Percentiles rank a stretch among this genome's conserved stretches.
phyloP scores from a whole-genome alignment of 768 basidiomycete genomes.

The Amanita brunnescens region DNA sequence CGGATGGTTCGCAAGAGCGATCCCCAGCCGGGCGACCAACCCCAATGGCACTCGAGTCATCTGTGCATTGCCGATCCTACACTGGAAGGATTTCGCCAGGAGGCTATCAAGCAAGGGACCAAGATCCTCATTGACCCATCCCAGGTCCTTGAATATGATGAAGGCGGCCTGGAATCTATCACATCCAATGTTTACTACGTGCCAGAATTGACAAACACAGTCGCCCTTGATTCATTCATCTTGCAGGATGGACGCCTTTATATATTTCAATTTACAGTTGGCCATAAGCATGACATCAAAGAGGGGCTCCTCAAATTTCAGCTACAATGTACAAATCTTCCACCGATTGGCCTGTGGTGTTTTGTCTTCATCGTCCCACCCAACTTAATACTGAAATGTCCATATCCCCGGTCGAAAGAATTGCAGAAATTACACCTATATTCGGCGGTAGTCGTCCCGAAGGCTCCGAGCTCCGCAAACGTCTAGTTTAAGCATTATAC shows the following conservation, averaged over 20 bases:
- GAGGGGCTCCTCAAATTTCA: not conserved
- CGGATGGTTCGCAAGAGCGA: not conserved
- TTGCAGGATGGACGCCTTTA: not conserved
- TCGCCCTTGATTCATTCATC: not conserved
- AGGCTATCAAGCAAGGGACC: conserved; percentile 3
- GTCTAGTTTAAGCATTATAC: not conserved
- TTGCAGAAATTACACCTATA: not conserved
- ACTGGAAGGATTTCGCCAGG: conserved; percentile 7
- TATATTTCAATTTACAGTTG: not conserved
- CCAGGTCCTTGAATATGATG: not conserved
- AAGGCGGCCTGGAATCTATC: not conserved
- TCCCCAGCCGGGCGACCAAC: not conserved
- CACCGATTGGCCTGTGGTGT: not conserved
- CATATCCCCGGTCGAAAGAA: not conserved
- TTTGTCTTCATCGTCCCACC: not conserved
- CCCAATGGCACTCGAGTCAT: conserved; percentile 7
- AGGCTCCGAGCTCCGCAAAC: not conserved
- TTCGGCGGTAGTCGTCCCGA: not conserved
- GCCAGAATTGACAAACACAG: not conserved
- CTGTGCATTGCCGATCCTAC: not conserved
- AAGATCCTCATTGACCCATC: not conserved
- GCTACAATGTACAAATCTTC: not conserved
- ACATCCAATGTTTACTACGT: not conserved
- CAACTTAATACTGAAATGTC: not conserved
- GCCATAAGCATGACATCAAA: conserved; percentile 9